Conservation (phyloP, 2,329 filamentous ascomycete species). For the Epichloe sylvatica region DNA sequence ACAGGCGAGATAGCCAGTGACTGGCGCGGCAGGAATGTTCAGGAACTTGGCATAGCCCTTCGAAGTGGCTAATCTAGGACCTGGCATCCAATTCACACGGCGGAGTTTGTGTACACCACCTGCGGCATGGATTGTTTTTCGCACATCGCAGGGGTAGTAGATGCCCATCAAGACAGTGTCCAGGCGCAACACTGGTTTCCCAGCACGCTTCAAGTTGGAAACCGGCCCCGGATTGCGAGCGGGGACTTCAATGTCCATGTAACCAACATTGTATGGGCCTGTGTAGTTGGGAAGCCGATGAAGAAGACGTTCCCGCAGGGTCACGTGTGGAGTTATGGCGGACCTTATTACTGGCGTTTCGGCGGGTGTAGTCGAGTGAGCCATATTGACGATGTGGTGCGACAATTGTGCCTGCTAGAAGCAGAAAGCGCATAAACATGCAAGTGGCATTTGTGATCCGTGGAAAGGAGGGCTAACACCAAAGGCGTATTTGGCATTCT, state of each 20-base stretch:
- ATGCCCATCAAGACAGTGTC: slow-evolving; percentile 49
- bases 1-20: slow-evolving; percentile 38
- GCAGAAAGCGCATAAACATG: neutral
- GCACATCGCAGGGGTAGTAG: slow-evolving; percentile 47
- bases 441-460: neutral
- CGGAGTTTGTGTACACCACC: slow-evolving; percentile 28
- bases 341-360: slow-evolving; percentile 5
- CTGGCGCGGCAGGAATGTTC: slow-evolving; percentile 32
- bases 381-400: neutral
- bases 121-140: slow-evolving; percentile 8
- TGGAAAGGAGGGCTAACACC: neutral
- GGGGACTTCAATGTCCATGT: slow-evolving; percentile 52
- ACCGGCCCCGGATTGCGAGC: slow-evolving; percentile 26
- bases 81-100: slow-evolving; percentile 47
- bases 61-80: slow-evolving; percentile 40
- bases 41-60: slow-evolving; percentile 51
- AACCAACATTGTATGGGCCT: slow-evolving; percentile 54
- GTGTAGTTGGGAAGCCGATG: slow-evolving; percentile 44
- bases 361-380: neutral
- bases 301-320: slow-evolving; percentile 24
- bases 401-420: neutral
- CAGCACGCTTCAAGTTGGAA: slow-evolving; percentile 26
- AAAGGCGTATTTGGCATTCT: neutral
- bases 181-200: slow-evolving; percentile 26
- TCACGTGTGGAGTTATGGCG: slow-evolving; percentile 16